Evolutionary conservation across 1,284 basidiomycete genomes (phyloP).

Genomic region (Moniliophthora roreri): DNA sequence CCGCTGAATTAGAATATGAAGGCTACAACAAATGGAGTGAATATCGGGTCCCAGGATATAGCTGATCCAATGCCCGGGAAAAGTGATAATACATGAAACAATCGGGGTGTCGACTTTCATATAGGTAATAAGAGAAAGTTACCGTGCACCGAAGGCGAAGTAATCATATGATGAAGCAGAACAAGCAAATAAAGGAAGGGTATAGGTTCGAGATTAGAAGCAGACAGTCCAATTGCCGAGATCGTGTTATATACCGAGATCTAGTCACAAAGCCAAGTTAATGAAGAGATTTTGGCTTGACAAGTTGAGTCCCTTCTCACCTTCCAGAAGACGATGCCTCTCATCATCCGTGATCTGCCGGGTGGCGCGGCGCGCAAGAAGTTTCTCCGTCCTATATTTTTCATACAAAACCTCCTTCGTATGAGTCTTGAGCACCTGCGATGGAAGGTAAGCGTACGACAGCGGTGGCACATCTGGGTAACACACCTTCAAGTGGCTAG

Average conservation of each 20-base stretch:
- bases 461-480: constrained; percentile 15
- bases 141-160: neutral
- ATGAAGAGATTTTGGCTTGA: neutral
- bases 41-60: neutral
- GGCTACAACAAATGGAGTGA: neutral
- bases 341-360: constrained; percentile 72
- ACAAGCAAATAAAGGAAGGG: neutral
- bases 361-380: constrained; percentile 78
- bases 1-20: too few species aligned
- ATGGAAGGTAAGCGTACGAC: constrained; percentile 13
- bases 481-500: constrained; percentile 76
- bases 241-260: constrained; percentile 1
- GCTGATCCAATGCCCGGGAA: neutral
- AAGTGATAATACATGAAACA: too few species aligned
- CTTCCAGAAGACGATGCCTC: constrained; percentile 67
- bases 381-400: constrained; percentile 80
- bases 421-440: constrained; percentile 70
- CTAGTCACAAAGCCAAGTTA: neutral
- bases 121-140: neutral
- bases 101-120: neutral
- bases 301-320: constrained; percentile 34
- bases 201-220: neutral
- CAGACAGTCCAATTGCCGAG: neutral
- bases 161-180: neutral
- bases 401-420: constrained; percentile 85